These are phyloP conservation scores for grape (Vitis vinifera) DNA, from an alignment of 164 flowering plant genomes.

Conservation along the genomic window DNA sequence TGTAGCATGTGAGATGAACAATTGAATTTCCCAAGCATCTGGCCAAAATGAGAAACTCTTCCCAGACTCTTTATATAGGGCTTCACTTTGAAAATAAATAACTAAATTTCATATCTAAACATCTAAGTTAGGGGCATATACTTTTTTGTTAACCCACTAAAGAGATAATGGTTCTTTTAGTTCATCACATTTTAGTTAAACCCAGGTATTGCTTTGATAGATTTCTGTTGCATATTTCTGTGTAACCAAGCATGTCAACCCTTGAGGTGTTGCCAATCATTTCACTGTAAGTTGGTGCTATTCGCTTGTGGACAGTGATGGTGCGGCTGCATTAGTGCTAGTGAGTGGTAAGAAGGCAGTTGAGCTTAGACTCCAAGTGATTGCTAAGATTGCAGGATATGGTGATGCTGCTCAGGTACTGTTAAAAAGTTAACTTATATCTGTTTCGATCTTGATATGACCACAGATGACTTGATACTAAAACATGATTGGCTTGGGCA, in stretches of 20 bases:
- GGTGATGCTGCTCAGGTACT: constrained; percentile 98
- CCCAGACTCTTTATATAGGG: too few relatives aligned
- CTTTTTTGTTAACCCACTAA: background rate
- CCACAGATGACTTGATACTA: background rate
- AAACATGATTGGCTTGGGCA: constrained; percentile 32
- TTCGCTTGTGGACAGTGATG: constrained; percentile 54
- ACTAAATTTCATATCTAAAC: too few relatives aligned
- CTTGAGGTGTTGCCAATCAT: too few relatives aligned
- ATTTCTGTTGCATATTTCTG: too few relatives aligned
- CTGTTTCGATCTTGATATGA: background rate
- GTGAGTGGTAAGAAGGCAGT: constrained; percentile 84
- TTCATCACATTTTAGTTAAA: background rate
- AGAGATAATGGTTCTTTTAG: background rate
- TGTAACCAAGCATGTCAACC: too few relatives aligned
- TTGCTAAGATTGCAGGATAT: constrained; percentile 74
- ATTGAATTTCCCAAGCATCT: background rate
- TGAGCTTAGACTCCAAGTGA: constrained; percentile 71
- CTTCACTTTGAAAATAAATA: too few relatives aligned
- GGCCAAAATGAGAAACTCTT: background rate
- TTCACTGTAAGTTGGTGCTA: background rate
- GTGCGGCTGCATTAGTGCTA: constrained; percentile 89
- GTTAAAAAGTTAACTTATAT: background rate
- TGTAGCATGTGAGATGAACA: background rate
- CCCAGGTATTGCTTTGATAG: background rate
- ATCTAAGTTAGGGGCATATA: background rate